These are phyloP conservation scores for Rhytidiadelphus loreus DNA, from an alignment of 225 moss, liverwort and hornwort genomes.

Conservation along the genomic window DNA sequence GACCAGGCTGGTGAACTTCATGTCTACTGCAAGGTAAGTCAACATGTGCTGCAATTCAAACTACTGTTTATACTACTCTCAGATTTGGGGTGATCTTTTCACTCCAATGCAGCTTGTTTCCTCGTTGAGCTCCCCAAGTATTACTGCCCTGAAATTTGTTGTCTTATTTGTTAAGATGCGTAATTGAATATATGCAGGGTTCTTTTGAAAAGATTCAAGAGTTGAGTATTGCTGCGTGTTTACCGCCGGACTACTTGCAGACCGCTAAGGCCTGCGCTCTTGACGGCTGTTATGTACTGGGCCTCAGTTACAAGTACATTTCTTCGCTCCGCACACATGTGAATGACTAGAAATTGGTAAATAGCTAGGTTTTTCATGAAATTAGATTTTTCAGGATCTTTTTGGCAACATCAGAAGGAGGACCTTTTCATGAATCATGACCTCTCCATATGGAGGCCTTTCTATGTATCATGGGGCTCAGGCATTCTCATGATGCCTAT, in stretches of 20 bases:
- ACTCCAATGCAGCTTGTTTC: background rate
- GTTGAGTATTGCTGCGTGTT: constrained; percentile 11
- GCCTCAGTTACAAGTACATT: constrained; percentile 40
- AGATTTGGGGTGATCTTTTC: background rate
- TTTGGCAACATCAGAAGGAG: background rate
- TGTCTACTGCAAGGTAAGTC: constrained; percentile 53
- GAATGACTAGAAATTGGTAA: background rate
- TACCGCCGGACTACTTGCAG: constrained; percentile 32
- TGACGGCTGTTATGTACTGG: constrained; percentile 48
- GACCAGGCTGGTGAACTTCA: constrained; percentile 41
- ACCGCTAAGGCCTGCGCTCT: constrained; percentile 35
- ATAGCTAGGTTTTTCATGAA: background rate
- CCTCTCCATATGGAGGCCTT: background rate
- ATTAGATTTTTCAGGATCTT: background rate
- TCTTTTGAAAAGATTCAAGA: constrained; percentile 57
- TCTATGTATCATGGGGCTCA: background rate
- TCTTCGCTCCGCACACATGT: background rate
- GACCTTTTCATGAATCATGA: background rate
- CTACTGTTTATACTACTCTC: background rate
- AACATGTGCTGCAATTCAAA: background rate
- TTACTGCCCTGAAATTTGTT: background rate
- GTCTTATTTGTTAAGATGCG: background rate
- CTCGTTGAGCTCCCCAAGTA: background rate
- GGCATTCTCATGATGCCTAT: background rate
- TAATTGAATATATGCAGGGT: constrained; percentile 15